phyloP scores from a whole-genome alignment of 202 grass and related monocot genomes.

The Schoenoplectus tabernaemontani region DNA sequence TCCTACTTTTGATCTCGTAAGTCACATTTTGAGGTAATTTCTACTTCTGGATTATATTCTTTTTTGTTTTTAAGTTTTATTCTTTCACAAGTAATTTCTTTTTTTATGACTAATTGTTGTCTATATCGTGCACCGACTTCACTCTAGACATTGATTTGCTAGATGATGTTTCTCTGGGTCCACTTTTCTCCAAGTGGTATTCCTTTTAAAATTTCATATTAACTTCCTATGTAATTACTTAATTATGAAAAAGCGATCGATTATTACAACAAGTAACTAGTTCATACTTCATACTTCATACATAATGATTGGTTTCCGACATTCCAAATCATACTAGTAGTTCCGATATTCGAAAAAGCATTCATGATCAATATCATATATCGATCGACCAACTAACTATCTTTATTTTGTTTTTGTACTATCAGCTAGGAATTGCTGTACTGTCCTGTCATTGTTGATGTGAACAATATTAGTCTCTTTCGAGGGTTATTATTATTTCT shows the following conservation, averaged over 20 bases:
- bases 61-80: neutral
- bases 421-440: no score
- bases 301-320: neutral
- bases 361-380: neutral
- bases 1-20: neutral
- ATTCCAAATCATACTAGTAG: neutral
- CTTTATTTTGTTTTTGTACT: neutral
- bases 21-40: neutral
- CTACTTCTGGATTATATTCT: neutral
- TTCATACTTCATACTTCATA: neutral
- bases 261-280: neutral
- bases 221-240: neutral
- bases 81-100: neutral
- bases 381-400: neutral
- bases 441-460: no score
- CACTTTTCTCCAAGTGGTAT: slow-evolving; percentile 3
- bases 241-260: neutral
- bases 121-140: neutral
- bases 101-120: neutral
- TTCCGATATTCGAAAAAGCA: neutral
- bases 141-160: slow-evolving; percentile 12
- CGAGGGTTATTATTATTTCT: no score
- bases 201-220: neutral
- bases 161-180: neutral
- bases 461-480: no score